These are phyloP conservation scores for Lactarius indigo DNA, from an alignment of 768 basidiomycete species.

Conservation along the genomic window DNA sequence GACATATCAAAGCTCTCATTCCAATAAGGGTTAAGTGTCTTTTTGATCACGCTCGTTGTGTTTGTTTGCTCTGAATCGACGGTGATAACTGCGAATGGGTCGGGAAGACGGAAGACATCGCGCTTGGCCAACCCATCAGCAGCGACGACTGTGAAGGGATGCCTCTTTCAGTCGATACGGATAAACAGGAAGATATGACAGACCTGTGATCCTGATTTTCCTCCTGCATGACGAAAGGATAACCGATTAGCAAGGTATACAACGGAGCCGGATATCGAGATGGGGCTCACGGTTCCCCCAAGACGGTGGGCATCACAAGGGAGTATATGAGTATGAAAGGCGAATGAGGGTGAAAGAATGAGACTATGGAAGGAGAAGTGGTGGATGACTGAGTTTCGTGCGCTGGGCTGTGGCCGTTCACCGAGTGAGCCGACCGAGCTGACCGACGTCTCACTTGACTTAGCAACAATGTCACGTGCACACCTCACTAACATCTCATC, in stretches of 20 bases:
- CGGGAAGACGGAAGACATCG: conserved; percentile 93
- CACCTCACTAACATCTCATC: not conserved
- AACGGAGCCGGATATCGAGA: not conserved
- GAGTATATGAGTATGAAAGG: conserved; percentile 32
- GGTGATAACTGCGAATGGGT: conserved; percentile 97
- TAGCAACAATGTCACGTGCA: conserved; percentile 7
- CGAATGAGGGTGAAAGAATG: not conserved
- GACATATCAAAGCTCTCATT: conserved; percentile 98
- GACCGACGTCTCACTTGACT: not conserved
- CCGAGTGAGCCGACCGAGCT: not conserved
- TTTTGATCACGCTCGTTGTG: conserved; percentile 96
- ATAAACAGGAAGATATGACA: conserved; percentile 23
- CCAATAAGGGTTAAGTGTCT: conserved; percentile 94
- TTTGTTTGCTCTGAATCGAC: conserved; percentile 98
- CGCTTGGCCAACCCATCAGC: conserved; percentile 92
- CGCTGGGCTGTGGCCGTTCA: not conserved
- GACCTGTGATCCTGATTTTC: conserved; percentile 79
- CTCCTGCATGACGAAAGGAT: conserved; percentile 40
- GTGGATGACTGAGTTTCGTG: not conserved
- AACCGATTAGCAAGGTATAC: conserved; percentile 1
- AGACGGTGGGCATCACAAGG: conserved; percentile 30
- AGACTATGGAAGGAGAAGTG: not conserved
- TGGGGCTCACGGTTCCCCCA: conserved; percentile 31
- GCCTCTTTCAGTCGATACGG: not conserved
- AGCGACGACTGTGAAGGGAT: conserved; percentile 79